These are phyloP conservation scores for Talaromyces sp. DNA, from an alignment of 2,329 filamentous ascomycete genomes.

Conservation along the genomic window DNA sequence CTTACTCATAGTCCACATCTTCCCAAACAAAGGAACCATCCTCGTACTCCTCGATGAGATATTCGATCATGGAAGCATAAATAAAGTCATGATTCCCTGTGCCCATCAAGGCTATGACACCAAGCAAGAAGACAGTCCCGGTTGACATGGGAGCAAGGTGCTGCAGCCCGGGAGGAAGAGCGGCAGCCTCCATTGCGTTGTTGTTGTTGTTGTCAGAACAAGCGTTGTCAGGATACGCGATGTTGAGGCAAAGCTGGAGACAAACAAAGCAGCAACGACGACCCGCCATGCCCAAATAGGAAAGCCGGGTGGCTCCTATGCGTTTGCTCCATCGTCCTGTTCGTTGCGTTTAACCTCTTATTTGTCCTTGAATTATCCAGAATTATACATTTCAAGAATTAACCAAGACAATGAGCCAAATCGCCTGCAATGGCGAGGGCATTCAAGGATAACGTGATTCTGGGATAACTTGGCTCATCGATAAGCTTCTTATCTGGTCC, in stretches of 20 bases:
- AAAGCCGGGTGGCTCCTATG: background rate
- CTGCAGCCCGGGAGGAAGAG: background rate
- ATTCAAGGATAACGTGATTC: background rate
- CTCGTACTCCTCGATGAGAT: background rate
- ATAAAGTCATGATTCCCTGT: background rate
- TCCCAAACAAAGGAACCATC: too few relatives aligned
- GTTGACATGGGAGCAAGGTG: background rate
- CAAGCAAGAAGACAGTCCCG: background rate
- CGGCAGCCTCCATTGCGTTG: background rate
- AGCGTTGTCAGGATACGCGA: background rate
- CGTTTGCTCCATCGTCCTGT: background rate
- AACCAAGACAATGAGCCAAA: background rate
- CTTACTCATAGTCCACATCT: too few relatives aligned
- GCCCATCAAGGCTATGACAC: background rate
- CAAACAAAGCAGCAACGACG: background rate
- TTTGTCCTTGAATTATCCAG: background rate
- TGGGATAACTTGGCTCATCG: background rate
- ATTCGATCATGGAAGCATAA: background rate
- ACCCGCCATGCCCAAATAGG: background rate
- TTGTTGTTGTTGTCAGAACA: background rate
- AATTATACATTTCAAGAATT: background rate
- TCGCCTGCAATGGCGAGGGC: background rate
- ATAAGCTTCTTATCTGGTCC: background rate
- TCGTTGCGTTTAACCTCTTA: background rate
- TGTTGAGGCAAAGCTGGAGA: background rate